These are phyloP conservation scores for Pleurotus tuoliensis DNA, from an alignment of 768 basidiomycete species.

Conservation along the genomic window DNA sequence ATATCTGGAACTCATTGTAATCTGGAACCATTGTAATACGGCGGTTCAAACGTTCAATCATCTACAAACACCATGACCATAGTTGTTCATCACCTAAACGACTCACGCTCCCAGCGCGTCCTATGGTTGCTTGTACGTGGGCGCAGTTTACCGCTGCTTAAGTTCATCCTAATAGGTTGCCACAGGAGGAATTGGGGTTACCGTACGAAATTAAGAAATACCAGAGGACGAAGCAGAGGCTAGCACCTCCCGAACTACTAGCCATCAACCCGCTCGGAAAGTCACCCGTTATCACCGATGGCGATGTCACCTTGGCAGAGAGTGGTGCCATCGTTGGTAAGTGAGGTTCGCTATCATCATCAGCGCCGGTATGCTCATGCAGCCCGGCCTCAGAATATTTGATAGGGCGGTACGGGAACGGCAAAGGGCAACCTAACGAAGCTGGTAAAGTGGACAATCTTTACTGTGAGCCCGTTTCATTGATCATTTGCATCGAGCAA, in stretches of 20 bases:
- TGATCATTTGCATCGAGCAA: neutral
- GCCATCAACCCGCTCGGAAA: constrained; percentile 42
- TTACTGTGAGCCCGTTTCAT: constrained; percentile 26
- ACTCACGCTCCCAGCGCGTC: constrained; percentile 47
- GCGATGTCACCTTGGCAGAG: constrained; percentile 32
- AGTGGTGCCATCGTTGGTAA: constrained; percentile 41
- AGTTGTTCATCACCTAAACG: constrained; percentile 40
- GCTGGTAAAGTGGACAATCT: constrained; percentile 30
- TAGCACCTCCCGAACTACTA: constrained; percentile 33
- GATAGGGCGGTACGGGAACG: constrained; percentile 34
- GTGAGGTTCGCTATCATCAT: neutral
- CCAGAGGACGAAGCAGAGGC: constrained; percentile 22
- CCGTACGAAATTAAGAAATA: constrained; percentile 42
- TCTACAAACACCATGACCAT: neutral
- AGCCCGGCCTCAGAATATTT: constrained; percentile 31
- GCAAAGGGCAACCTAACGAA: constrained; percentile 21
- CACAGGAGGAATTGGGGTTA: constrained; percentile 49
- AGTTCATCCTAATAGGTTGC: too few species aligned
- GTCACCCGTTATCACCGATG: constrained; percentile 44
- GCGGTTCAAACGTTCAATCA: neutral
- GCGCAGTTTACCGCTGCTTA: neutral
- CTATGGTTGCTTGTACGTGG: constrained; percentile 38
- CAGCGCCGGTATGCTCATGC: neutral
- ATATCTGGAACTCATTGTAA: too few species aligned
- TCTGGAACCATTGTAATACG: neutral